Evolutionary conservation across 805 yeast genomes (phyloP), one percentile per base, ranked within the genome.

Genomic region (Zygosaccharomyces gambellarensis): DNA sequence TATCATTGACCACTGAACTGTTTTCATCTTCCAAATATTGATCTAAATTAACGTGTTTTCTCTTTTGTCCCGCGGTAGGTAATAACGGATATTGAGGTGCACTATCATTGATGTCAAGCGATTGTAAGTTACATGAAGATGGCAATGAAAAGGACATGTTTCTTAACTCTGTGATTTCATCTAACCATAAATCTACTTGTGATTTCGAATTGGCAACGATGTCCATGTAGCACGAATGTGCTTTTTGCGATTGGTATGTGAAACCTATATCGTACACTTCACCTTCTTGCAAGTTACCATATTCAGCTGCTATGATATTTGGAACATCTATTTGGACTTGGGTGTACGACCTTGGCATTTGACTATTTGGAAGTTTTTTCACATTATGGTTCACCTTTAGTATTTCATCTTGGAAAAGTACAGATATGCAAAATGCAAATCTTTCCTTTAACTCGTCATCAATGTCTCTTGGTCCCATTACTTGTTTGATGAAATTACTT

Each of bases 261-360:
- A 68, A 65, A 2, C 58, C 46, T 48, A 58, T 49, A 7, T 36
- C 51, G 39, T 53, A 54, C 36, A 39, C 36, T n/a, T 50, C 30
- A 7, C 49, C 49, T 11, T 27, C 30, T 14, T 48, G 40, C 9
- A 62, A 44, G 23, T 43, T 53, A 2, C 58, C 56, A 11, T 34
- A 8, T 8, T 48, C 46, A 9, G 54, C 50, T 11, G 47, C 45
- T 2, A 45, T 17, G 17, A 67, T 49, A 2, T 61, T 62, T 22
- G 52, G 38, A n/a, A 51, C 36, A 48, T 68, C 69, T 11, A 63
- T 47, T 5, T 48, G 28, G 4, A 64, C 58, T 6, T 49, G 49
- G 36, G 36, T 48, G n/a, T 60, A 56, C 6, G 31, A 41, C 22
- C 39, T 47, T 12, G 43, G 44, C 4, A 39, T 29, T 34, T 53